Conservation (phyloP, 768 basidiomycete species). For the Rhodosporidiobolus sp. region DNA sequence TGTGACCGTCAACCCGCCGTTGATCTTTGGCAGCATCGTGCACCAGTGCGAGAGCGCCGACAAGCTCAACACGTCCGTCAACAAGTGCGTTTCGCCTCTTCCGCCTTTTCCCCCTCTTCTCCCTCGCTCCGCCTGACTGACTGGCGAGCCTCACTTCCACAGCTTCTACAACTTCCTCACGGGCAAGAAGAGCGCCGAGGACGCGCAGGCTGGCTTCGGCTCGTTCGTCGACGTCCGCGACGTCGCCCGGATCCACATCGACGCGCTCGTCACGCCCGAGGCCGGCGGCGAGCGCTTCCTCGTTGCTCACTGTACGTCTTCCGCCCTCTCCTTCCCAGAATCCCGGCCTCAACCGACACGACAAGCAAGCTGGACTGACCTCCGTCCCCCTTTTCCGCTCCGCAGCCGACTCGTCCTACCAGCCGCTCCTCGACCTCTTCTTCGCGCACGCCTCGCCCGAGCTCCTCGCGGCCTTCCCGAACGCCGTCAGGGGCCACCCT, state of each 20-base stretch:
- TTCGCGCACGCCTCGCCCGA: constrained; percentile 1
- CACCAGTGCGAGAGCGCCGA: constrained; percentile 49
- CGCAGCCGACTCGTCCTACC: constrained; percentile 30
- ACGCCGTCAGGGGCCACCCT: constrained; percentile 11
- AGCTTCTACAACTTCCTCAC: constrained; percentile 38
- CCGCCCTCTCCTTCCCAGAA: no score
- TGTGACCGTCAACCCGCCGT: constrained; percentile 45
- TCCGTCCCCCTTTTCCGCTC: background rate
- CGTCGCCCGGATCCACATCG: constrained; percentile 47
- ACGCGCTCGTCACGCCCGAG: constrained; percentile 42
- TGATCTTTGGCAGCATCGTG: constrained; percentile 42
- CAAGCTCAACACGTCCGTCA: constrained; percentile 48
- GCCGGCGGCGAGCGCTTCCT: constrained; percentile 43
- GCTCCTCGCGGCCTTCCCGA: constrained; percentile 20
- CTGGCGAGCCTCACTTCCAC: background rate
- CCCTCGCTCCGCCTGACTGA: background rate
- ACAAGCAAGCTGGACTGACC: background rate
- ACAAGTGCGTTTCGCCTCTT: constrained; percentile 14
- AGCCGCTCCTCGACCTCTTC: constrained; percentile 32
- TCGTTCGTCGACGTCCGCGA: constrained; percentile 51
- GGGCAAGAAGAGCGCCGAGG: constrained; percentile 34
- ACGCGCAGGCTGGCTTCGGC: constrained; percentile 27
- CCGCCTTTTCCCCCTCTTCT: background rate
- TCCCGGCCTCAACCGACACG: no score
- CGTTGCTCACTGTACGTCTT: constrained; percentile 24